Evolutionary conservation across 495 filamentous ascomycete genomes (phyloP).

Genomic region (Gamarada debralockiae): DNA sequence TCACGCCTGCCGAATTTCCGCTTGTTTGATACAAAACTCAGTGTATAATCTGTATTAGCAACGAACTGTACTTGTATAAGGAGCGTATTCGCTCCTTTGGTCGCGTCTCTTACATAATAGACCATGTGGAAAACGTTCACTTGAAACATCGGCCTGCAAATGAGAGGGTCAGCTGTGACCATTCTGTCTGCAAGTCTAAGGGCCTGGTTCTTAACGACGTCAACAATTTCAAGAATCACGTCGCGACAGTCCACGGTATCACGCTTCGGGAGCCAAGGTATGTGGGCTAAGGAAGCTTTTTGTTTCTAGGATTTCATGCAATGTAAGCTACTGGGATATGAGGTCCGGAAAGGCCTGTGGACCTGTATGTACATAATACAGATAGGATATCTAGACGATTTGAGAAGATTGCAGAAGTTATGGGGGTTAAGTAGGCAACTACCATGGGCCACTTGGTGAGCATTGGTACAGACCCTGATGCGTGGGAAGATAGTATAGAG

Average conservation of each 20-base stretch:
- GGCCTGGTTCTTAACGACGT: constrained; percentile 14
- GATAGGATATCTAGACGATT: no score
- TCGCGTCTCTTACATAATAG: constrained; percentile 9
- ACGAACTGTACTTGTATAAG: constrained; percentile 5
- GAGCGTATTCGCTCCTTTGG: constrained; percentile 11
- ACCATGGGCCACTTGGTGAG: no score
- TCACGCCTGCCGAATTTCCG: neutral
- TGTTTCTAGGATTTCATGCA: no score
- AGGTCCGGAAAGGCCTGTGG: neutral
- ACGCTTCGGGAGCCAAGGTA: neutral
- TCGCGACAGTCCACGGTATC: constrained; percentile 1
- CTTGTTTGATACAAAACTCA: constrained; percentile 6
- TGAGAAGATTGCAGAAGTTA: no score
- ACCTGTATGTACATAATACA: no score
- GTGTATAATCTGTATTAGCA: constrained; percentile 16
- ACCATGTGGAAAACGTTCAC: constrained; percentile 13
- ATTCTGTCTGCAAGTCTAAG: constrained; percentile 21
- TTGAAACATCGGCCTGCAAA: neutral
- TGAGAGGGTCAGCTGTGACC: constrained; percentile 8
- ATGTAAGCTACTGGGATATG: neutral
- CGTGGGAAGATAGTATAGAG: no score
- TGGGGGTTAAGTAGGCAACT: no score
- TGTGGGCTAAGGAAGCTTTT: neutral
- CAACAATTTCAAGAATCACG: constrained; percentile 26
- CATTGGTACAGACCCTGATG: no score